Conservation (phyloP, 2,329 filamentous ascomycete species). For the Madurella fahalii region DNA sequence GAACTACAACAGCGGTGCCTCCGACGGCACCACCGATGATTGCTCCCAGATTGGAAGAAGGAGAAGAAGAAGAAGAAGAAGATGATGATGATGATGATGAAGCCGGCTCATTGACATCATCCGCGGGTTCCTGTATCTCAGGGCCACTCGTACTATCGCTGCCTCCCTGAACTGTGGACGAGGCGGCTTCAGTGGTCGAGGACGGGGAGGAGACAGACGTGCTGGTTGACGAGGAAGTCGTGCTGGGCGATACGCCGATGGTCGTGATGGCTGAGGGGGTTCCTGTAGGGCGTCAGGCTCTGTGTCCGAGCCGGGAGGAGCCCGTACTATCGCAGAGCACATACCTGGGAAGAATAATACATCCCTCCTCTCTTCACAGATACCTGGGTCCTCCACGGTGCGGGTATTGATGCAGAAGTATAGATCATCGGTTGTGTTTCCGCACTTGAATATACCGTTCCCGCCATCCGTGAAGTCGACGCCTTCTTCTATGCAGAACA, state of each 20-base stretch:
- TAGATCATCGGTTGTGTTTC: conserved; percentile 18
- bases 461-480: conserved; percentile 6
- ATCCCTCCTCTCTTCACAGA: conserved; percentile 17
- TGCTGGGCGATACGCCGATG: conserved; percentile 18
- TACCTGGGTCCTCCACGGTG: not conserved
- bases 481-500: conserved; percentile 32
- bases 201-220: not conserved
- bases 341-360: conserved; percentile 21
- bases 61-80: too few species aligned
- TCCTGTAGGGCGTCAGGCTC: conserved; percentile 3
- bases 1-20: not conserved
- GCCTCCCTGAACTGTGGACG: not conserved
- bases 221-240: conserved; percentile 1
- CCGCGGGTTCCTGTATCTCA: not conserved
- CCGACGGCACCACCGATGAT: conserved; percentile 6
- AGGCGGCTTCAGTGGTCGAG: not conserved
- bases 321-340: not conserved
- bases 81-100: too few species aligned
- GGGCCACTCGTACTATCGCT: not conserved
- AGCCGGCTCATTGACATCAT: not conserved
- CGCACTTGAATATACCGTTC: conserved; percentile 18
- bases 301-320: not conserved
- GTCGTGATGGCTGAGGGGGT: conserved; percentile 18
- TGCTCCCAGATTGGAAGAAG: not conserved
- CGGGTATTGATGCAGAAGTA: conserved; percentile 28